Conservation (phyloP, 2,329 filamentous ascomycete genomes). For the Aspergillus melleus region DNA sequence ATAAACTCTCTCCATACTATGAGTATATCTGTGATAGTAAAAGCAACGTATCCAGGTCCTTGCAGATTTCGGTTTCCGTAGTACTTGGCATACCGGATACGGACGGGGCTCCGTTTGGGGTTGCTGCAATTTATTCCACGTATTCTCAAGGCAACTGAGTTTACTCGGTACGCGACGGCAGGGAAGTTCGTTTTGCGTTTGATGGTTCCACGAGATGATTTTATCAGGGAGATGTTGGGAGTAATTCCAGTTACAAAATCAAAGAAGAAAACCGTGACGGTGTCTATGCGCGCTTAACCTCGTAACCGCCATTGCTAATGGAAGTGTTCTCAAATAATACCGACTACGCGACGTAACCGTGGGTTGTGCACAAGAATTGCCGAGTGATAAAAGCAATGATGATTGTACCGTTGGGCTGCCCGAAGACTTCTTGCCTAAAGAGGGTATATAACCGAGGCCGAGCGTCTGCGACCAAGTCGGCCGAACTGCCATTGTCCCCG, state of each 20-base stretch:
- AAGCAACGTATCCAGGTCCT: too few relatives aligned
- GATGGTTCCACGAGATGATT: too few relatives aligned
- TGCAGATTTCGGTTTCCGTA: neutral
- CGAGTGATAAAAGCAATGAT: neutral
- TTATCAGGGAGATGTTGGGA: too few relatives aligned
- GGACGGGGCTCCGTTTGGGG: neutral
- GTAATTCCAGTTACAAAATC: too few relatives aligned
- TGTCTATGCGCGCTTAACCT: neutral
- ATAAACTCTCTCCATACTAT: too few relatives aligned
- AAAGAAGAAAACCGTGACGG: neutral
- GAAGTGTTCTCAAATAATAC: too few relatives aligned
- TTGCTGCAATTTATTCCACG: neutral
- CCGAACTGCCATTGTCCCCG: too few relatives aligned
- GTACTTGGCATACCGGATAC: neutral
- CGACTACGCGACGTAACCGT: too few relatives aligned
- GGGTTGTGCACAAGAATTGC: too few relatives aligned
- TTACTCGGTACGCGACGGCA: neutral
- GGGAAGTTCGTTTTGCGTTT: too few relatives aligned
- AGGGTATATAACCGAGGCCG: slow-evolving; percentile 24
- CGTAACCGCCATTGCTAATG: neutral
- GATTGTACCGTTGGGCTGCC: neutral
- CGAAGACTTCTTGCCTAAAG: slow-evolving; percentile 13
- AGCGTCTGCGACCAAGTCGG: neutral
- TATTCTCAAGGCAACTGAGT: neutral
- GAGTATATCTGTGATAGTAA: too few relatives aligned